Conservation (phyloP, 768 basidiomycete genomes). For the Calocera viscosa region DNA sequence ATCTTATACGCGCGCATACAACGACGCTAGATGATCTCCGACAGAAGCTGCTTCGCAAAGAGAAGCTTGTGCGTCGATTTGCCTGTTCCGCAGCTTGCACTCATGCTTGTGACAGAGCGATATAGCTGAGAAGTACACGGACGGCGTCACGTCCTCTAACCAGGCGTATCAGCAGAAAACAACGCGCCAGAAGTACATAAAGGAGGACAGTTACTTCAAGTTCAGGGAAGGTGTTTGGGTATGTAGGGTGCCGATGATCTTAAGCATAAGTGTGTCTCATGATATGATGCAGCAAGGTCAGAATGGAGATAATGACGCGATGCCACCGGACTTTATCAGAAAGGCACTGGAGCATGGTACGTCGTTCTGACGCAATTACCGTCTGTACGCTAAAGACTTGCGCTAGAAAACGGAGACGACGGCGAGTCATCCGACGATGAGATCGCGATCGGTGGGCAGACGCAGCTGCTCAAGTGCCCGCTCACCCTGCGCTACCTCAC, state of each 20-base stretch:
- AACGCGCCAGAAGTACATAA: slow-evolving; percentile 65
- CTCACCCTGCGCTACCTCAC: slow-evolving; percentile 38
- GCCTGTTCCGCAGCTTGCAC: background rate
- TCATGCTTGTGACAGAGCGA: slow-evolving; percentile 15
- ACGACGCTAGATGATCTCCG: slow-evolving; percentile 42
- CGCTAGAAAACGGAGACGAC: slow-evolving; percentile 64
- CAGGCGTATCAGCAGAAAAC: slow-evolving; percentile 48
- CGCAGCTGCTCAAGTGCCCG: slow-evolving; percentile 75
- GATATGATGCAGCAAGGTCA: slow-evolving; percentile 56
- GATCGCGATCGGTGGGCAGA: slow-evolving; percentile 73
- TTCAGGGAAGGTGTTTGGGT: slow-evolving; percentile 63
- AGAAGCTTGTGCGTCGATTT: slow-evolving; percentile 42
- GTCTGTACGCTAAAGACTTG: background rate
- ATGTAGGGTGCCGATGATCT: slow-evolving; percentile 20
- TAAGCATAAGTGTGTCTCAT: background rate
- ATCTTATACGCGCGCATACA: slow-evolving; percentile 48
- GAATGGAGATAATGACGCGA: slow-evolving; percentile 44
- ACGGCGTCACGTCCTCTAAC: slow-evolving; percentile 32
- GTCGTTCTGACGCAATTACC: background rate
- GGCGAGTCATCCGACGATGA: slow-evolving; percentile 75
- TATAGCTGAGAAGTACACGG: slow-evolving; percentile 35
- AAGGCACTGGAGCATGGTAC: slow-evolving; percentile 38
- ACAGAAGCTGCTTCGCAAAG: slow-evolving; percentile 43
- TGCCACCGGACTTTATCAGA: slow-evolving; percentile 65
- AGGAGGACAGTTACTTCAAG: slow-evolving; percentile 41